phyloP scores from a whole-genome alignment of 106 monocot genomes.

The Hemerocallis citrina region DNA sequence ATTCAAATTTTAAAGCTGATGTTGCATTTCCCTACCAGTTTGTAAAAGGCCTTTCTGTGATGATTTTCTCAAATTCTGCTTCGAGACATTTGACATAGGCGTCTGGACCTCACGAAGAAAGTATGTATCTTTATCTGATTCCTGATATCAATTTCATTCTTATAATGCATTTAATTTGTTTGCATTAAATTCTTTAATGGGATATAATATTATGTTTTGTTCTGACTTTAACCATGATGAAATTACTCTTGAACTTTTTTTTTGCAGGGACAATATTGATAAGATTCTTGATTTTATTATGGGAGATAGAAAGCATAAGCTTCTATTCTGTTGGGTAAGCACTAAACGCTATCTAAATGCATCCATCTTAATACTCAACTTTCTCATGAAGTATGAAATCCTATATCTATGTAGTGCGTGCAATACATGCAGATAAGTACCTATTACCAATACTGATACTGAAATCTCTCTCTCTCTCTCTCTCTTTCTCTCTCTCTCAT shows the following conservation, averaged over 20 bases:
- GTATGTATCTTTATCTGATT: slow-evolving; percentile 23
- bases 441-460: no score
- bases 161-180: background rate
- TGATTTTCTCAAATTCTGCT: slow-evolving; percentile 83
- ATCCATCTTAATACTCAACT: background rate
- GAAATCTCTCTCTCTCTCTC: no score
- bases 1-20: slow-evolving; percentile 2
- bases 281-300: slow-evolving; percentile 46
- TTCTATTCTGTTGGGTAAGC: slow-evolving; percentile 86
- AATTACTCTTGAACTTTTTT: slow-evolving; percentile 6
- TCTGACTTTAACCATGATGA: background rate
- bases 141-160: background rate
- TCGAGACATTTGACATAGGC: slow-evolving; percentile 64
- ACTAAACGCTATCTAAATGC: background rate
- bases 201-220: background rate
- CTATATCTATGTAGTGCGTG: background rate
- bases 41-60: slow-evolving; percentile 86
- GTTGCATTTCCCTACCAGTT: slow-evolving; percentile 29
- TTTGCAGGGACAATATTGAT: slow-evolving; percentile 64
- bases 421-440: no score
- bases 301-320: slow-evolving; percentile 33
- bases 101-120: slow-evolving; percentile 82
- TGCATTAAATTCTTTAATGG: no score
- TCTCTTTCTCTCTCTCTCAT: no score
- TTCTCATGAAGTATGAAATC: background rate